phyloP scores from a whole-genome alignment of 176 grass and related monocot species.

The Secale cereale region DNA sequence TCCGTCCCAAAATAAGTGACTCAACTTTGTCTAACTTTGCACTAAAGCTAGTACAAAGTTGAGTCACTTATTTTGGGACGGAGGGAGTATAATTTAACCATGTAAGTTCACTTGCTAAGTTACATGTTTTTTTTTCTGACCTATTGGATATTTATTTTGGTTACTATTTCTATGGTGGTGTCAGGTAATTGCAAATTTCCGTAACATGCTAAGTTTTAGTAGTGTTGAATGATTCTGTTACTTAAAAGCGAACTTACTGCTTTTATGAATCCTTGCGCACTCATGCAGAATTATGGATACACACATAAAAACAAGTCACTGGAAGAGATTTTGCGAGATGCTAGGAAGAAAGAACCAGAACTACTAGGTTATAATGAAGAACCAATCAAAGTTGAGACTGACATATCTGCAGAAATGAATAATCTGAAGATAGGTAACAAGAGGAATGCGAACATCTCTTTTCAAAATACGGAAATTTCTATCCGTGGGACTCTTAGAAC shows the following conservation, averaged over 20 bases:
- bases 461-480: constrained; percentile 7
- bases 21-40: too few relatives aligned
- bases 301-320: constrained; percentile 82
- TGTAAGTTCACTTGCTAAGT: not conserved
- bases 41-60: too few relatives aligned
- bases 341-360: constrained; percentile 62
- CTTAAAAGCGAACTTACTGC: constrained; percentile 25
- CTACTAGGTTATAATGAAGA: constrained; percentile 92
- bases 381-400: constrained; percentile 47
- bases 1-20: too few relatives aligned
- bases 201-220: not conserved
- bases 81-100: not conserved
- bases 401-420: constrained; percentile 24
- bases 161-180: not conserved
- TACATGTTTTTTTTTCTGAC: not conserved
- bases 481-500: not conserved
- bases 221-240: constrained; percentile 10
- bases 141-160: not conserved
- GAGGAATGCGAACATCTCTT: constrained; percentile 17
- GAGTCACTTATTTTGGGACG: too few relatives aligned
- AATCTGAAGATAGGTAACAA: constrained; percentile 9
- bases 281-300: constrained; percentile 66
- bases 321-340: constrained; percentile 57
- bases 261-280: constrained; percentile 9
- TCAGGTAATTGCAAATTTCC: constrained; percentile 15